These are phyloP conservation scores for Leishmania martiniquensis DNA, from an alignment of 208 protist species.

Conservation along the genomic window DNA sequence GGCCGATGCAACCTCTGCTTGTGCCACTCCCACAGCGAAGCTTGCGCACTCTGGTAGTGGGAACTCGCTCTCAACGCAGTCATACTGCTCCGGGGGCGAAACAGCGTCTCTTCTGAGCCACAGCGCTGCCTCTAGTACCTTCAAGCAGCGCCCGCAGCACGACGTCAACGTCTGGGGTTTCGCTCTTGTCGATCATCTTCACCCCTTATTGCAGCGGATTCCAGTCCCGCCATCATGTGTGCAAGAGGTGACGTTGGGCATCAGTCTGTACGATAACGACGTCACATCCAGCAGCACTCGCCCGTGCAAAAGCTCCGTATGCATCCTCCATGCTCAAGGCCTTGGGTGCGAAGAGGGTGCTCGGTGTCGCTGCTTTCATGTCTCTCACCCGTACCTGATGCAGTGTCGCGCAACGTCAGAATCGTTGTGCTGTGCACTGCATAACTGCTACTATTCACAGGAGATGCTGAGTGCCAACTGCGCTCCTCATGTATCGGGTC, in stretches of 20 bases:
- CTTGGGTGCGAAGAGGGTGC: conserved; percentile 34
- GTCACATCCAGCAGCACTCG: conserved; percentile 47
- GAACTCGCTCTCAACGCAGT: conserved; percentile 32
- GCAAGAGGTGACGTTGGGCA: conserved; percentile 40
- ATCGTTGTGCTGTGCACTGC: conserved; percentile 49
- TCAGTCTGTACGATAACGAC: conserved; percentile 56
- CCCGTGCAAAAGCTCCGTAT: conserved; percentile 55
- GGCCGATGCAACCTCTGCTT: conserved; percentile 5
- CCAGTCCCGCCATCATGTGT: conserved; percentile 51
- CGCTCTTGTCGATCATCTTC: conserved; percentile 50
- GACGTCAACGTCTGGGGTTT: conserved; percentile 50
- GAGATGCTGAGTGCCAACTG: conserved; percentile 47
- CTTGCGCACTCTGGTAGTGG: conserved; percentile 28
- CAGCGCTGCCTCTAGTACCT: conserved; percentile 3
- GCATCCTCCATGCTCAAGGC: conserved; percentile 36
- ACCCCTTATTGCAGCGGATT: conserved; percentile 49
- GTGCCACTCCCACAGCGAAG: conserved; percentile 10
- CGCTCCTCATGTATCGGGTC: conserved; percentile 37
- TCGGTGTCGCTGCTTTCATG: conserved; percentile 48
- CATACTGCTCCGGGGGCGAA: conserved; percentile 23
- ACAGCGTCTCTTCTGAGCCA: conserved; percentile 21
- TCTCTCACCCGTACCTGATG: conserved; percentile 38
- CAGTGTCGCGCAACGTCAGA: conserved; percentile 39
- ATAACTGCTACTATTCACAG: conserved; percentile 70
- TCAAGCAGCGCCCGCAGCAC: conserved; percentile 28